phyloP scores from a whole-genome alignment of 1,284 basidiomycete species.

The Phenoliferia sp. region DNA sequence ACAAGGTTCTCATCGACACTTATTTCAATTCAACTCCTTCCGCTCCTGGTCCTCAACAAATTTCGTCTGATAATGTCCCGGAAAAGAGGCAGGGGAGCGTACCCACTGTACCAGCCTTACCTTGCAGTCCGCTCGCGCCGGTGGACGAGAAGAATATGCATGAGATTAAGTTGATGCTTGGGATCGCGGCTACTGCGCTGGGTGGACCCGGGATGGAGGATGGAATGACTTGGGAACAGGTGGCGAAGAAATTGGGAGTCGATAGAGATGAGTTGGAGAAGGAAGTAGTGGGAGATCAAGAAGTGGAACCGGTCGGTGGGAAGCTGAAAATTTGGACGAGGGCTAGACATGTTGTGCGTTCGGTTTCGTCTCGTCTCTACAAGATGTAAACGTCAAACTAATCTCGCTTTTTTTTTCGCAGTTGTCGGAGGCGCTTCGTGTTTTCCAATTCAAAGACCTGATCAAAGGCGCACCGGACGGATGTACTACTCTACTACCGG shows the following conservation, averaged over 20 bases:
- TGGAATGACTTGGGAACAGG: conserved; percentile 32
- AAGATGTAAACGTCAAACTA: neutral
- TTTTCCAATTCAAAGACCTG: conserved; percentile 35
- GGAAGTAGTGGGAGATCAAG: conserved; percentile 22
- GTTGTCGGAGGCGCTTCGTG: conserved; percentile 36
- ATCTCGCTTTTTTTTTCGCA: neutral
- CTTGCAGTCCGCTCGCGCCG: conserved; percentile 13
- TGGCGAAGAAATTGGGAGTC: conserved; percentile 20
- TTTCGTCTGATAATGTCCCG: conserved; percentile 11
- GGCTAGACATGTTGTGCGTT: conserved; percentile 33
- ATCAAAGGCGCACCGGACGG: conserved; percentile 12
- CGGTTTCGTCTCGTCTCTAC: neutral
- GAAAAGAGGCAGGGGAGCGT: conserved; percentile 14
- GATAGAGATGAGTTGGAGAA: conserved; percentile 16
- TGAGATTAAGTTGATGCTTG: conserved; percentile 28
- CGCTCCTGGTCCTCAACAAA: conserved; percentile 18
- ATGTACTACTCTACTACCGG: conserved; percentile 40
- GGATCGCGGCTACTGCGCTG: conserved; percentile 23
- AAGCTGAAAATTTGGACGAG: conserved; percentile 33
- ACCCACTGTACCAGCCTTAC: conserved; percentile 25
- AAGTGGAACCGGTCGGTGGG: conserved; percentile 34
- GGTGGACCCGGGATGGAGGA: conserved; percentile 29
- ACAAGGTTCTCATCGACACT: conserved; percentile 18
- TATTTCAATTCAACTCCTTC: conserved; percentile 22
- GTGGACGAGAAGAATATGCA: conserved; percentile 19